Evolutionary conservation across 169 alveolate genomes (phyloP), one percentile per base, ranked within the genome.

Genomic region (Babesia bigemina): DNA sequence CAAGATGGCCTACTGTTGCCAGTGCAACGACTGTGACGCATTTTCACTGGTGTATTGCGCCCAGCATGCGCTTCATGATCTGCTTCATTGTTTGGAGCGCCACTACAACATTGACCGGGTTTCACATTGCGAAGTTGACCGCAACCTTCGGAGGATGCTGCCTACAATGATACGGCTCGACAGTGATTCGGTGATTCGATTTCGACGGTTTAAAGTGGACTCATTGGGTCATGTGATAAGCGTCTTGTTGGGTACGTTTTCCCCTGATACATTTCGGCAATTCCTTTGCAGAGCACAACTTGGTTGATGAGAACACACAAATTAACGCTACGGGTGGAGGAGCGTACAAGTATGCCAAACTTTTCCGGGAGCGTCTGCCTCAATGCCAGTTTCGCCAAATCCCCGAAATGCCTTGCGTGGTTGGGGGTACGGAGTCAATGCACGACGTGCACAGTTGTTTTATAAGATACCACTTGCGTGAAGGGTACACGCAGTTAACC

Each of bases 241-340:
- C 39, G 8, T 19, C 33, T 53, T 79, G 44, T 7, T 19, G 17
- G 87, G 84, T 70, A 70, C 22, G 69, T 24, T 45, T 16, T 10
- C 7, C 24, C 22, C 28, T 42, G 21, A 57, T 16, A 13, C 26
- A 8, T 14, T 21, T 24, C n/a, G n/a, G 8, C 24, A 49, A 22
- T 17, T 26, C 17, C 33, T 2, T 56, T 36, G 49, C 50, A 77
- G 86, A 14, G 19, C 49, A 50, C 28, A 39, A 63, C 26, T 12
- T 66, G 26, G 39, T 36, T 8, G 59, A 4, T 19, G 53, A 44
- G 19, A 70, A 58, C 21, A 60, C 48, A 0, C 26, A 28, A 7
- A 45, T 79, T n/a, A 42, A 61, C 59, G 66, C 72, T 9, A 82
- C 89, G 6, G 89, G 89, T 22, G 89, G 89, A 9, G 85, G 84